Base-by-base conservation (phyloP, 768 basidiomycete species). In the Panellus pusillus region DNA sequence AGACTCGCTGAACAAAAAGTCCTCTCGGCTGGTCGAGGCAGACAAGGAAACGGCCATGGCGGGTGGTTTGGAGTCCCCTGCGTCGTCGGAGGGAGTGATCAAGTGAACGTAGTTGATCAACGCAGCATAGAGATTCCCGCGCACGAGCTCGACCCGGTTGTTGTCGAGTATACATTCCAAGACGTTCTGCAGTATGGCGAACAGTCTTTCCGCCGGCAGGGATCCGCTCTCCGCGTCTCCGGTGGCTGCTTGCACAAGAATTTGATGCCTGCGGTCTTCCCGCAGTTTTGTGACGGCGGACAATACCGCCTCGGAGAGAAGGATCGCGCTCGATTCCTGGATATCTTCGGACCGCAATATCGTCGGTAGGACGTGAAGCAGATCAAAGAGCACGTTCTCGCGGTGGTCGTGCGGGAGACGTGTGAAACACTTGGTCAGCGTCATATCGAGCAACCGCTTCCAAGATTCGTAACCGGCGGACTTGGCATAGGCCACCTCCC, bases 51-150 rank as follows among this genome's bases (percentile, higher is more conserved):
- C 15, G 6, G 57, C 39, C 13, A 64, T 36, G 24, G 58, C 56
- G 11, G 57, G 44, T 1, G 32, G 50, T 17, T 53, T 49, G 67
- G 45, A 24, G 64, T 63, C 48, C 64, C 32, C 36, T 18, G 7
- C 54, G 32, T 66, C 63, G 38, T 53, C 64, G 5, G 72, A 64
- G 35, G 76, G 72, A 17, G 75, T 64, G 43, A 89, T 74, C n/a
- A 96, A 79, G 64, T 94, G 87, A 38, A 96, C 72, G 65, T 93
- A 95, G 69, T 96, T 96, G 71, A 92, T 83, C 52, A 98, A 74
- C 5, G 91, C 77, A 4, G 93, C 92, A 68, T 96, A 98, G 15
- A 98, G 76, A 66, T 98, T 98, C 7, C 96, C 96, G 20, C 95
- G 87, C 15, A 94, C 88, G 46, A 91, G 76, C 65, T 96, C 93